These are phyloP conservation scores for Amanita subjunquillea DNA, from an alignment of 768 basidiomycete species.

Conservation along the genomic window DNA sequence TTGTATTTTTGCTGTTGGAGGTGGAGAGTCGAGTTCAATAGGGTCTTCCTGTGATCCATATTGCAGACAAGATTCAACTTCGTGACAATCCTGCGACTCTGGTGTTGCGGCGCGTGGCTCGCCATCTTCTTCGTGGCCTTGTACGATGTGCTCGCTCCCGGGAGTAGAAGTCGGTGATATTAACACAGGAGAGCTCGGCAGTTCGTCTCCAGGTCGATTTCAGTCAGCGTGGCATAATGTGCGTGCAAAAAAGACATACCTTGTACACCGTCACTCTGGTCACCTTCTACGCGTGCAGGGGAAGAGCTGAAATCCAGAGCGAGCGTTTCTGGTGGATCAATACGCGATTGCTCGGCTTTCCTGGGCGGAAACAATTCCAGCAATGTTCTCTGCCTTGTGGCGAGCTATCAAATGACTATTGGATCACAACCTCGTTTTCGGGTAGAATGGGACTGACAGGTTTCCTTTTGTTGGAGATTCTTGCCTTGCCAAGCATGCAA, in stretches of 20 bases:
- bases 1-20: constrained; percentile 16
- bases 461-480: constrained; percentile 14
- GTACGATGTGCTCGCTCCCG: not conserved
- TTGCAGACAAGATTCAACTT: not conserved
- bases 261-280: not conserved
- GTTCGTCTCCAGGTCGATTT: not conserved
- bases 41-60: constrained; percentile 25
- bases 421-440: not conserved
- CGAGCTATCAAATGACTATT: constrained; percentile 7
- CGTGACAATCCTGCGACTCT: not conserved
- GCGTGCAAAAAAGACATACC: not conserved
- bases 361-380: constrained; percentile 26
- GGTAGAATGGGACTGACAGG: constrained; percentile 14
- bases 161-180: not conserved
- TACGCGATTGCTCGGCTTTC: not conserved
- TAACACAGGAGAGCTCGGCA: constrained; percentile 1
- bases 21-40: constrained; percentile 34
- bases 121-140: constrained; percentile 1
- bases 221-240: not conserved
- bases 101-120: not conserved
- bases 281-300: not conserved
- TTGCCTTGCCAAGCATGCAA: constrained; percentile 17
- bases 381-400: constrained; percentile 28
- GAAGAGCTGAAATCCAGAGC: not conserved
- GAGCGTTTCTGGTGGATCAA: not conserved